Evolutionary conservation across 257 asterid genomes (phyloP), one percentile per base, ranked within the genome.

Genomic region (Sherardia arvensis): DNA sequence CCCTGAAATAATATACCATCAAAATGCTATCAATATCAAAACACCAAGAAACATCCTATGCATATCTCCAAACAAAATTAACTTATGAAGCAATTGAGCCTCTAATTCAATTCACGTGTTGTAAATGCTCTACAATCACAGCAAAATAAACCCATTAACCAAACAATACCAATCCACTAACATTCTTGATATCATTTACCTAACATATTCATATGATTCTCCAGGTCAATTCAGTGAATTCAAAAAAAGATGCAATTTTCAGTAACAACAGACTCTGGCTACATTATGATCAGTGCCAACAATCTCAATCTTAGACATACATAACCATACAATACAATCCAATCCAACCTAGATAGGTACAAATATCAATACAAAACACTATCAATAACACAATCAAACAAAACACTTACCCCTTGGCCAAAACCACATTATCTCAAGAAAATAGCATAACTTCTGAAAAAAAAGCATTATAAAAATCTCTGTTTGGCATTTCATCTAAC

Each of bases 371-470:
- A 14, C 5, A 3, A 43, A 14, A 1, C 51, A 43, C 20, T 43
- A 43, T 43, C 21, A 7, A 3, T 15, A 43, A 15, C 21, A 43
- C 51, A 43, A 43, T 43, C 51, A 43, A 43, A 4, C 51, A 43
- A 43, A 43, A 43, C 48, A 36, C 83, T 54, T 84, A 90, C 99
- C 93, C 99, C 99, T 87, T 93, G 85, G 15, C 99, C 99, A 71
- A 93, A 93, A 59, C 99, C 99, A 79, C n/a, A n/a, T n/a, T n/a
- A n/a, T n/a, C n/a, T n/a, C n/a, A n/a, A n/a, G n/a, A n/a, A n/a
- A n/a, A n/a, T n/a, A n/a, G n/a, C n/a, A n/a, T n/a, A n/a, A n/a
- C n/a, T n/a, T n/a, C n/a, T n/a, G n/a, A n/a, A n/a, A n/a, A n/a
- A n/a, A n/a, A n/a, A n/a, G n/a, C n/a, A n/a, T n/a, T n/a, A n/a